Conservation (phyloP, 2,329 filamentous ascomycete genomes). For the Hymenotorrendiella dingleyae region DNA sequence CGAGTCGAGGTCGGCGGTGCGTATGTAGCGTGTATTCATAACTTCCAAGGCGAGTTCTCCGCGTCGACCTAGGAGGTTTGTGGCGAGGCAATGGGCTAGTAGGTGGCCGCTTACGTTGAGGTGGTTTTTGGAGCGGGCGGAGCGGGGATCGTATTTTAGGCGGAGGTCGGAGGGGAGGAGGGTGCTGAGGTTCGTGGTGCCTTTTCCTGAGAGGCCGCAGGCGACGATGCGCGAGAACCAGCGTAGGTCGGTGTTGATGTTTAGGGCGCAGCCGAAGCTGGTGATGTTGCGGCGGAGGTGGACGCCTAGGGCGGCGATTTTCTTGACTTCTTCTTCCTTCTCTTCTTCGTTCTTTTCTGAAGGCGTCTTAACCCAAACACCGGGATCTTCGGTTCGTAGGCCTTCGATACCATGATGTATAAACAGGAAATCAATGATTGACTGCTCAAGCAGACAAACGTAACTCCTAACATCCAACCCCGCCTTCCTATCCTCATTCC, state of each 20-base stretch:
- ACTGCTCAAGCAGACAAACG: not conserved
- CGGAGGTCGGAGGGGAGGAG: too few species aligned
- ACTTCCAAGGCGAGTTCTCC: too few species aligned
- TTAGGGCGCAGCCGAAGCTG: constrained; percentile 77
- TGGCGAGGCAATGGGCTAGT: too few species aligned
- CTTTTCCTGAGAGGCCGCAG: constrained; percentile 77
- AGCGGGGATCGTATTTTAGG: too few species aligned
- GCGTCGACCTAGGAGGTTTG: too few species aligned
- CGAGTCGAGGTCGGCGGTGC: too few species aligned
- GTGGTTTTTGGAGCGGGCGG: too few species aligned
- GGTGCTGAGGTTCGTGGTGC: too few species aligned
- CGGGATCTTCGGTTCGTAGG: constrained; percentile 67
- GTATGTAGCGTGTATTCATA: too few species aligned
- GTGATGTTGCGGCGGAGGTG: constrained; percentile 80
- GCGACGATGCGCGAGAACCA: constrained; percentile 77
- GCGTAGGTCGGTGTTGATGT: constrained; percentile 58
- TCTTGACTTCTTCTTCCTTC: constrained; percentile 37
- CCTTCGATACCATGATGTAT: constrained; percentile 53
- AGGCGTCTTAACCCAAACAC: constrained; percentile 62
- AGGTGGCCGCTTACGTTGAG: too few species aligned
- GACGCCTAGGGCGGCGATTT: constrained; percentile 90
- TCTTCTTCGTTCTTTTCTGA: constrained; percentile 14
- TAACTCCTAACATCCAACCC: constrained; percentile 61
- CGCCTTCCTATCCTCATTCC: constrained; percentile 1
- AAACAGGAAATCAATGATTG: not conserved